These are phyloP conservation scores for Akanthomyces dipterigenus DNA, from an alignment of 2,329 filamentous ascomycete species.

Conservation along the genomic window DNA sequence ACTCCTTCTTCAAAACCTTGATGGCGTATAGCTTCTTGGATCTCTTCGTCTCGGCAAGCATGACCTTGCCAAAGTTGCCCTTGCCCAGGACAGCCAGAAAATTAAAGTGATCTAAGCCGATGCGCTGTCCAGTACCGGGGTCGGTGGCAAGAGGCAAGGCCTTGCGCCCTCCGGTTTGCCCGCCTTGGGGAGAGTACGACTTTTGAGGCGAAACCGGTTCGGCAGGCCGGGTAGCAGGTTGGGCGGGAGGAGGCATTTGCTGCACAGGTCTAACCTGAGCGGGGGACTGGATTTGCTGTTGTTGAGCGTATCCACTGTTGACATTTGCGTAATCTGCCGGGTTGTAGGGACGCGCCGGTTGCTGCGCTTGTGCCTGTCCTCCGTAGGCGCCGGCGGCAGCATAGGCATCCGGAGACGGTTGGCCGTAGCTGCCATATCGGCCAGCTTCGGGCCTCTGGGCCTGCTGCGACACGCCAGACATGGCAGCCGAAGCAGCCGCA, in stretches of 20 bases:
- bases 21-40: conserved; percentile 92
- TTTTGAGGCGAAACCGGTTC: conserved; percentile 26
- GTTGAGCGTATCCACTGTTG: conserved; percentile 37
- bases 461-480: conserved; percentile 42
- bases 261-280: conserved; percentile 32
- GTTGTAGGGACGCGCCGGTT: conserved; percentile 52
- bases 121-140: conserved; percentile 70
- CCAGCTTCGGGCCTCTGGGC: conserved; percentile 29
- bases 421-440: conserved; percentile 27
- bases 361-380: conserved; percentile 7
- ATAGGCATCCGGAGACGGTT: conserved; percentile 31
- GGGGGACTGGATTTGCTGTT: conserved; percentile 30
- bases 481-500: conserved; percentile 53
- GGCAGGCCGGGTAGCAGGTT: conserved; percentile 28
- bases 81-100: conserved; percentile 97
- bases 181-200: conserved; percentile 17
- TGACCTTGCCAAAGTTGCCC: conserved; percentile 99
- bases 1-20: conserved; percentile 99
- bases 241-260: conserved; percentile 18
- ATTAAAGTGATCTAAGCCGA: conserved; percentile 97
- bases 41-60: conserved; percentile 95
- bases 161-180: conserved; percentile 39
- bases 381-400: conserved; percentile 27
- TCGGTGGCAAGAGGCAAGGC: conserved; percentile 64
- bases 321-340: conserved; percentile 58